Evolutionary conservation across 2,329 filamentous ascomycete genomes (phyloP).

Genomic region (Colletotrichum gloeosporioides): DNA sequence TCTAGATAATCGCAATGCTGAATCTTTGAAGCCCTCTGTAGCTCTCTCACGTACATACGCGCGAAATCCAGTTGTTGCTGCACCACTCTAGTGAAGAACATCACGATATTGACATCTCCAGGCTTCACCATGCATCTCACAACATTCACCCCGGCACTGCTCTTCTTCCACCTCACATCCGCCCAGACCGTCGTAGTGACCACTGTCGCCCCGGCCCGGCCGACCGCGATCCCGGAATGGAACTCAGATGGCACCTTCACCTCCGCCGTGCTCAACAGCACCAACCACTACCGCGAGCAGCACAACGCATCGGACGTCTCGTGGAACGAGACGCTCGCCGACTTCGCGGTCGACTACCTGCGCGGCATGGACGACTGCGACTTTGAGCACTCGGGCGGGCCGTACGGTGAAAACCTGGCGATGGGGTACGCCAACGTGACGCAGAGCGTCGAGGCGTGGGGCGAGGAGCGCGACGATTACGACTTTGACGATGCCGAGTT

Average conservation of each 20-base stretch:
- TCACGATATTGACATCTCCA: not conserved
- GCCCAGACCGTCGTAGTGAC: conserved; percentile 19
- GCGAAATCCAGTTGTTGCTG: not conserved
- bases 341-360: conserved; percentile 59
- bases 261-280: conserved; percentile 66
- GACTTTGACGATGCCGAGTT: conserved; percentile 64
- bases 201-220: conserved; percentile 27
- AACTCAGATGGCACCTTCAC: conserved; percentile 43
- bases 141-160: not conserved
- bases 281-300: conserved; percentile 68
- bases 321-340: conserved; percentile 71
- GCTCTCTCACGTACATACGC: not conserved
- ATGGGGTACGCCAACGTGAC: conserved; percentile 67
- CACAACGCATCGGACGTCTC: conserved; percentile 64
- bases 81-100: not conserved
- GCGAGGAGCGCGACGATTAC: conserved; percentile 62
- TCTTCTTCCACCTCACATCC: not conserved
- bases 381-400: conserved; percentile 64
- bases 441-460: conserved; percentile 70
- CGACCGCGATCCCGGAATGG: conserved; percentile 35
- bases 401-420: conserved; percentile 78
- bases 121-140: not conserved
- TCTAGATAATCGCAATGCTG: not conserved
- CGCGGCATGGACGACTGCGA: conserved; percentile 37
- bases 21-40: rapidly evolving